These are phyloP conservation scores for Talaromyces ruber DNA, from an alignment of 495 filamentous ascomycete genomes.

Conservation along the genomic window DNA sequence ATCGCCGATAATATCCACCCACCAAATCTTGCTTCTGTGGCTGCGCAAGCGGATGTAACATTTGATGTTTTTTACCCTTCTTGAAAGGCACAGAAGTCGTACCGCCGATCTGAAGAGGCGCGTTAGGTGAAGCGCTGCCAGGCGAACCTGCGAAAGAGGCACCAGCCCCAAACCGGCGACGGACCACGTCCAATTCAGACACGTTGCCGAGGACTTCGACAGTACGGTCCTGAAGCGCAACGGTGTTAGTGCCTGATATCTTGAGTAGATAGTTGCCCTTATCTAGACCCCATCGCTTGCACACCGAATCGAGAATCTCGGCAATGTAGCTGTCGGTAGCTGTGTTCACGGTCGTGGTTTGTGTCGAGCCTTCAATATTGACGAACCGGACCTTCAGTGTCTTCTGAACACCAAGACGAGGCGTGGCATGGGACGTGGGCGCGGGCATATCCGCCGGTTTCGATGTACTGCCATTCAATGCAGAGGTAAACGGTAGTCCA, in stretches of 20 bases:
- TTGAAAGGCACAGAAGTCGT: constrained; percentile 31
- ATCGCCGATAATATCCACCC: constrained; percentile 68
- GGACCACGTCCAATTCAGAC: constrained; percentile 76
- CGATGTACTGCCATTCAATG: constrained; percentile 45
- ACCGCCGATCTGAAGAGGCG: constrained; percentile 52
- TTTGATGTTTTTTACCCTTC: constrained; percentile 59
- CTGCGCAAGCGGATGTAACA: constrained; percentile 71
- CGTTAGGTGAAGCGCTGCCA: constrained; percentile 72
- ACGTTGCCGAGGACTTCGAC: constrained; percentile 82
- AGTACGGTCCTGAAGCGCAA: constrained; percentile 76
- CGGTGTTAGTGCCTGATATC: constrained; percentile 72
- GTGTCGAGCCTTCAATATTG: constrained; percentile 55
- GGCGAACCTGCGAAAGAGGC: constrained; percentile 71
- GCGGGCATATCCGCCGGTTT: constrained; percentile 57
- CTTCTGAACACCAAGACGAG: constrained; percentile 71
- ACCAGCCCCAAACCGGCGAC: constrained; percentile 78
- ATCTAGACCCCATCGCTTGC: constrained; percentile 81
- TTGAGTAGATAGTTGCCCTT: constrained; percentile 85
- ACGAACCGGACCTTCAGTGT: constrained; percentile 78
- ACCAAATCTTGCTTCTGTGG: constrained; percentile 58
- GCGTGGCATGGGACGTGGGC: constrained; percentile 48
- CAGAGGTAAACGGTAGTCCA: constrained; percentile 38
- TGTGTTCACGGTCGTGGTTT: constrained; percentile 65
- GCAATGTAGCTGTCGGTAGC: constrained; percentile 92
- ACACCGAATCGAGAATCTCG: constrained; percentile 85